Conservation (phyloP, 2,329 filamentous ascomycete genomes). For the Nigrospora oryzae region DNA sequence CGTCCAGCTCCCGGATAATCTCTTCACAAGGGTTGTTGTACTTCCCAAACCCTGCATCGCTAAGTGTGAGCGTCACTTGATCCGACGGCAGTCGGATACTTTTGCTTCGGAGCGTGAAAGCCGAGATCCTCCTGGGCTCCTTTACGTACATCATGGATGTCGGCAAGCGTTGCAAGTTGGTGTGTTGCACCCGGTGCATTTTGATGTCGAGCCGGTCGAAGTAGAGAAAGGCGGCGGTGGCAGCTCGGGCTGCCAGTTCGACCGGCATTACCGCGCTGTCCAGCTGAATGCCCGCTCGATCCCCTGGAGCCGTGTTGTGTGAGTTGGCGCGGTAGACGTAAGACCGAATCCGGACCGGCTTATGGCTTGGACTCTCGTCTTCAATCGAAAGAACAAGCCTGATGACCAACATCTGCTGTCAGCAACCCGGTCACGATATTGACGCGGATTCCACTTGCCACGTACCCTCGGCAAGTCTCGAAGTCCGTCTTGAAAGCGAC, state of each 20-base stretch:
- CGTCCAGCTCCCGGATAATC: slow-evolving; percentile 2
- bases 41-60: slow-evolving; percentile 5
- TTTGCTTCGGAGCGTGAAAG: background rate
- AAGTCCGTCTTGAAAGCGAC: slow-evolving; percentile 5
- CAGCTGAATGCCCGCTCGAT: too few relatives aligned
- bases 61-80: background rate
- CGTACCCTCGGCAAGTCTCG: slow-evolving; percentile 7
- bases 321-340: too few relatives aligned
- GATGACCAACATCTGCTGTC: too few relatives aligned
- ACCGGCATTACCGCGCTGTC: too few relatives aligned
- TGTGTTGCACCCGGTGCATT: background rate
- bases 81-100: background rate
- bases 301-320: too few relatives aligned
- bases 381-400: too few relatives aligned
- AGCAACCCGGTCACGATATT: too few relatives aligned
- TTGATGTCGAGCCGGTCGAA: slow-evolving; percentile 2
- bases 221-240: slow-evolving; percentile 7
- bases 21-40: slow-evolving; percentile 7
- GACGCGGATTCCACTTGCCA: background rate
- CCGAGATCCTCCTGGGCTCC: background rate
- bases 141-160: background rate
- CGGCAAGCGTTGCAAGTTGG: background rate
- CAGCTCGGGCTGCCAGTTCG: slow-evolving; percentile 4
- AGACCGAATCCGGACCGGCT: too few relatives aligned
- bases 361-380: too few relatives aligned